Base-by-base conservation (phyloP, 202 grass and related monocot species). In the Digitaria exilis region DNA sequence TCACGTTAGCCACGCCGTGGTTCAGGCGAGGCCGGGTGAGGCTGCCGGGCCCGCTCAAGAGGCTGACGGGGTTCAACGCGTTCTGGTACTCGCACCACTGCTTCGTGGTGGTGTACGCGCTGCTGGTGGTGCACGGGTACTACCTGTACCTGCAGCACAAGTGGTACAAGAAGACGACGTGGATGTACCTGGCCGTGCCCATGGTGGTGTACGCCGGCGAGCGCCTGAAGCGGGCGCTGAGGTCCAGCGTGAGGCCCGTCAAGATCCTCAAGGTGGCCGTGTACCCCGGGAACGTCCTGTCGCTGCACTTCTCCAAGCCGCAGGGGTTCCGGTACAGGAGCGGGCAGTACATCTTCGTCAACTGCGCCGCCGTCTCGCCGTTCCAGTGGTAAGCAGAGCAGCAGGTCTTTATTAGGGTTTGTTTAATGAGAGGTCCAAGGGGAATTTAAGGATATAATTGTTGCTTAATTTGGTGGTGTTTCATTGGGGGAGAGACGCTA, bases 31-130 rank as follows among this genome's bases (percentile, higher is more conserved):
- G 91, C 19, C 7, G 66, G n/a, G 19, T 98, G 11, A 42, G 15
- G 32, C 83, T 98, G 3, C 93, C 96, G 0, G 65, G 75, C 0
- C 70, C 61, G 10, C 12, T 98, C 1, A 83, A 42, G 7, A 35
- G 87, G 9, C 77, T 98, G 13, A 98, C 96, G 28, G 96, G 96
- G 9, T 98, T 90, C 88, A 95, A 95, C 75, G 92, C 92, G 42
- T 98, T 98, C 86, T 95, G 92, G 95, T 98, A 98, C 87, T 91
- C 95, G 1, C 95, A 98, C 74, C 95, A 98, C 77, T 84, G 88
- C 37, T 95, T 98, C 89, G 80, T 93, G 69, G 19, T 89, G 25
- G 89, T 98, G 73, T 98, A 98, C 87, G 51, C 88, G 28, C 82
- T 98, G n/a, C 95, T 98, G 25, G 63, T 98, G 79, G 87, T 92